Evolutionary conservation across 495 filamentous ascomycete genomes (phyloP), one percentile per base, ranked within the genome.

Genomic region (Ramalina peruviana): DNA sequence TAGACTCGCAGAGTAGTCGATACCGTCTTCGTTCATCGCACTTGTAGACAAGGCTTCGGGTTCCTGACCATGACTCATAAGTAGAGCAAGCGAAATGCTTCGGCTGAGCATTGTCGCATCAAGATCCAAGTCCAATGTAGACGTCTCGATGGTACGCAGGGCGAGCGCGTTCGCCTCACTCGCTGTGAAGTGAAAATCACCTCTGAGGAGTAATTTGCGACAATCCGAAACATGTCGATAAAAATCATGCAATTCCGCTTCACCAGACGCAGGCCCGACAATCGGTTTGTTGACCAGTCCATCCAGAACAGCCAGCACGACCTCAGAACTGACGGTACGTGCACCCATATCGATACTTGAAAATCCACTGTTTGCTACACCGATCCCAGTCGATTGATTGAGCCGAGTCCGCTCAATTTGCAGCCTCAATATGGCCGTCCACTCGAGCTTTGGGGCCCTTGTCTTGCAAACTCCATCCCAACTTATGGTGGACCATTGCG

Each of bases 291-390:
- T 75, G 20, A 71, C 54, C 27, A 81, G 55, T 40, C 69, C 72
- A 54, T 74, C 72, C 30, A 78, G 58, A 27, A 80, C 61, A 17
- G 72, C 71, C 19, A 63, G 54, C 16, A 80, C 66, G 16, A 81
- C 73, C 62, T 84, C 78, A 27, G 65, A 61, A 57, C 78, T 81
- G 48, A 83, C 69, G 0, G 71, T 80, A 30, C 67, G 65, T 38
- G 61, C 55, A 1, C 67, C 70, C 40, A 75, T 65, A 10, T 73
- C 70, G 39, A 69, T 59, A 57, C 71, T 69, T 21, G 61, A 58
- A 1, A 48, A 40, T 33, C 41, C 39, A 20, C 50, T 40, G 23
- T 33, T 55, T 10, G 51, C 61, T 17, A 55, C 41, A 44, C 49
- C 50, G 36, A 57, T 43, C 11, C 49, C 54, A 30, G 53, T 56